Percentiles rank a stretch among this genome's conserved stretches.
These are phyloP conservation scores for Cryptosporidium viatorum DNA, from an alignment of 169 alveolate species.

Conservation along the genomic window DNA sequence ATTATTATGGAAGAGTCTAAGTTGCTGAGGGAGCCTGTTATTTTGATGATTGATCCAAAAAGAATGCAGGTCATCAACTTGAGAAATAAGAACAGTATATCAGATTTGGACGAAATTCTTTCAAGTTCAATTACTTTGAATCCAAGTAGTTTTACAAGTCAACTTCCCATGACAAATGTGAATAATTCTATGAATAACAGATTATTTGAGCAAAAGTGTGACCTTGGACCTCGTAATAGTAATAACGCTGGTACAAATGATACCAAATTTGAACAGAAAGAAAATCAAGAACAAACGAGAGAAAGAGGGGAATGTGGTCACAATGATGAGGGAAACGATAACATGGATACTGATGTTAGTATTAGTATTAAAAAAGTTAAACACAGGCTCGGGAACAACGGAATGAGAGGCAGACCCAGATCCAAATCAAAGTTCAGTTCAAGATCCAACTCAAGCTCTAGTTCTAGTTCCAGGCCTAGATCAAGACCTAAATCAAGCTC, in stretches of 20 bases:
- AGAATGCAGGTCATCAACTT: constrained; percentile 19
- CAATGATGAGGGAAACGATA: neutral
- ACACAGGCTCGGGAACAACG: neutral
- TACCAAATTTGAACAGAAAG: neutral
- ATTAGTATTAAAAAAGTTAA: constrained; percentile 6
- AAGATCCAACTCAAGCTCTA: neutral
- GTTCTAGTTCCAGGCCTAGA: neutral
- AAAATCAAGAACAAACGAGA: neutral
- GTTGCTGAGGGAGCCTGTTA: constrained; percentile 33
- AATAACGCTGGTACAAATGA: neutral
- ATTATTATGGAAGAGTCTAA: constrained; percentile 10
- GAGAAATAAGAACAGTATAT: neutral
- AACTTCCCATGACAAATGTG: no score
- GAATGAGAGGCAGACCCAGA: neutral
- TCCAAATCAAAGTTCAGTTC: neutral
- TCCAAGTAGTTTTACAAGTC: neutral
- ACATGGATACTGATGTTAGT: constrained; percentile 6
- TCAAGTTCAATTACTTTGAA: constrained; percentile 8
- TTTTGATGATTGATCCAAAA: constrained; percentile 44
- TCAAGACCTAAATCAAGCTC: neutral
- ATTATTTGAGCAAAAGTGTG: neutral
- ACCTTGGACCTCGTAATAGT: neutral
- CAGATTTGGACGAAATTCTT: constrained; percentile 22
- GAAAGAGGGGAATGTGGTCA: neutral
- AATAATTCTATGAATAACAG: neutral